These are phyloP conservation scores for Mycena metata DNA, from an alignment of 768 basidiomycete genomes.

Conservation along the genomic window DNA sequence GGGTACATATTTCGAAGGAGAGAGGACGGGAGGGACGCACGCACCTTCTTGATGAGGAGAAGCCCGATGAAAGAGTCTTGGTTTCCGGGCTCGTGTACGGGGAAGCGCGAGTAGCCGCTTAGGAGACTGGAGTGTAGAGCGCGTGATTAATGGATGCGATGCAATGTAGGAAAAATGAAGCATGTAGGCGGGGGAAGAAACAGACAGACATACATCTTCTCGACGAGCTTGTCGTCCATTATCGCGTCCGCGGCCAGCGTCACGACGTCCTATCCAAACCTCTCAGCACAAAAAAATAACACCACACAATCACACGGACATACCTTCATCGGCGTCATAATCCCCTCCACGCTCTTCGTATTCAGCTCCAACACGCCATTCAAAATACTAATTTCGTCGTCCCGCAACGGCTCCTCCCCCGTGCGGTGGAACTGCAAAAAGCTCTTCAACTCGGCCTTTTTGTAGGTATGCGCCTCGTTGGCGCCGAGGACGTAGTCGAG, in stretches of 20 bases:
- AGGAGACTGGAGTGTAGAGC: background rate
- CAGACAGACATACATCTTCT: background rate
- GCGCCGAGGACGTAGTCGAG: constrained; percentile 87
- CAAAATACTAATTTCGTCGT: constrained; percentile 86
- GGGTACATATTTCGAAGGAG: too few species aligned
- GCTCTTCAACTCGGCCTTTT: constrained; percentile 77
- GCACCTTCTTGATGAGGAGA: constrained; percentile 74
- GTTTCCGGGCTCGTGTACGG: constrained; percentile 68
- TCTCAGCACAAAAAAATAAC: background rate
- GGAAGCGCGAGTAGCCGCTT: constrained; percentile 78
- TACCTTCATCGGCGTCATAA: constrained; percentile 88
- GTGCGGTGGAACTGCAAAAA: constrained; percentile 86
- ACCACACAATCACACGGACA: constrained; percentile 20
- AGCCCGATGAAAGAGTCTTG: constrained; percentile 71
- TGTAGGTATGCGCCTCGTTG: constrained; percentile 81
- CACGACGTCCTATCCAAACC: constrained; percentile 75
- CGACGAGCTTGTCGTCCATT: constrained; percentile 7
- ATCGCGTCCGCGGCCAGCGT: constrained; percentile 78
- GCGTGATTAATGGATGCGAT: too few species aligned
- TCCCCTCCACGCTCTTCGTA: constrained; percentile 80
- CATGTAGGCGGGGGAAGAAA: too few species aligned
- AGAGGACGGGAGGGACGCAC: too few species aligned
- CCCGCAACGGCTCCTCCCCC: constrained; percentile 82
- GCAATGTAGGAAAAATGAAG: too few species aligned
- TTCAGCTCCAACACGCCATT: constrained; percentile 86